These are phyloP conservation scores for Ophiostoma sp. DNA, from an alignment of 2,329 filamentous ascomycete species.

Conservation along the genomic window DNA sequence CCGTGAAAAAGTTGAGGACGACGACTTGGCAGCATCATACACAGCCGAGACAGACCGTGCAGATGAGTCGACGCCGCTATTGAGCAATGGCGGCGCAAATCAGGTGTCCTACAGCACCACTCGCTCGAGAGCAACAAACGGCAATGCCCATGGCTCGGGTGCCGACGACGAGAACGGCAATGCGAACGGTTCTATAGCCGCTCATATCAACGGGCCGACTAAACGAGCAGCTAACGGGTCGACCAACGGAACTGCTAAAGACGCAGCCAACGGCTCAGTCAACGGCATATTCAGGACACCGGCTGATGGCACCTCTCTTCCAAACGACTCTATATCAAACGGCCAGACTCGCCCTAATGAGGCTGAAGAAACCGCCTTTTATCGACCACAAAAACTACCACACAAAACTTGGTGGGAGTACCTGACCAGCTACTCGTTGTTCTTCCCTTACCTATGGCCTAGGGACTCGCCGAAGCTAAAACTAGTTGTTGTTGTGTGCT, in stretches of 20 bases:
- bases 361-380: constrained; percentile 76
- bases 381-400: constrained; percentile 81
- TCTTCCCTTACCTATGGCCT: constrained; percentile 97
- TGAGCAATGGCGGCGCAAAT: constrained; percentile 45
- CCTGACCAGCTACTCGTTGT: constrained; percentile 83
- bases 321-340: constrained; percentile 27
- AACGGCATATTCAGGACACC: constrained; percentile 39
- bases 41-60: constrained; percentile 33
- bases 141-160: background rate
- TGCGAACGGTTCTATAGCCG: background rate
- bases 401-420: constrained; percentile 97
- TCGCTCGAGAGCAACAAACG: background rate
- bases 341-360: constrained; percentile 15
- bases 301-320: constrained; percentile 24
- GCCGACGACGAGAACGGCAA: background rate
- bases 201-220: constrained; percentile 31
- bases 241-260: constrained; percentile 28
- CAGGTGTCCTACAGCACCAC: constrained; percentile 30
- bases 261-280: constrained; percentile 31
- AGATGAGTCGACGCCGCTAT: constrained; percentile 62
- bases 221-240: constrained; percentile 31
- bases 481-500: constrained; percentile 77
- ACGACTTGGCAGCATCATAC: constrained; percentile 37
- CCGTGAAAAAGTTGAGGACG: constrained; percentile 44
- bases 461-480: constrained; percentile 73